These are phyloP conservation scores for Pseudoneurospora amorphoporcata DNA, from an alignment of 495 filamentous ascomycete genomes.

Conservation along the genomic window DNA sequence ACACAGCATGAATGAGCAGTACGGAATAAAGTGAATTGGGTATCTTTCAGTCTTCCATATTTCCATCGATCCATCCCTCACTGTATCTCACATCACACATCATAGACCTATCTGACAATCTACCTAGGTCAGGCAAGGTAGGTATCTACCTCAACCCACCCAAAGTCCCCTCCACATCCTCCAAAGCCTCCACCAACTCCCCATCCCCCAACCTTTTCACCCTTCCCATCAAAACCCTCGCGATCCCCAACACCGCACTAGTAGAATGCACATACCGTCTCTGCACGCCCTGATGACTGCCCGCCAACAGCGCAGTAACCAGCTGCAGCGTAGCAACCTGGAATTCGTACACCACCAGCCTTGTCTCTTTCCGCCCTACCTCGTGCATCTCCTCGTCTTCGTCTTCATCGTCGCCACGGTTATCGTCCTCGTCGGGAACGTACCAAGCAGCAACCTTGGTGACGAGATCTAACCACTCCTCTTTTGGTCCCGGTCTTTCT, in stretches of 20 bases:
- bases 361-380: background rate
- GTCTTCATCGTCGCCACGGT: background rate
- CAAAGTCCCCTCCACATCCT: constrained; percentile 17
- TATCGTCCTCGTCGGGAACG: constrained; percentile 6
- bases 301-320: constrained; percentile 34
- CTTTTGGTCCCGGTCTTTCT: constrained; percentile 24
- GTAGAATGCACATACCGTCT: constrained; percentile 34
- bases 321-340: constrained; percentile 42
- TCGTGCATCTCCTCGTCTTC: background rate
- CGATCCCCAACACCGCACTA: constrained; percentile 31
- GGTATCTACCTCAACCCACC: constrained; percentile 6
- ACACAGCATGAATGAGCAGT: background rate
- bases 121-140: too few relatives aligned
- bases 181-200: constrained; percentile 10
- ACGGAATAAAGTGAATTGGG: background rate
- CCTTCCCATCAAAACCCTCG: constrained; percentile 21
- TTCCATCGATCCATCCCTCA: background rate
- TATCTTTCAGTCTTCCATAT: background rate
- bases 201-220: constrained; percentile 4
- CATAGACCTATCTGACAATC: background rate
- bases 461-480: constrained; percentile 40
- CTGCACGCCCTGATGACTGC: constrained; percentile 32
- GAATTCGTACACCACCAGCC: constrained; percentile 29
- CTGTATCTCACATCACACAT: background rate
- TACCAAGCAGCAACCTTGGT: constrained; percentile 27